Percentiles rank a stretch among this genome's conserved stretches.
Evolutionary conservation across 352 stramenopile genomes (phyloP).

Genomic region (Thalassiosira mediterranea): DNA sequence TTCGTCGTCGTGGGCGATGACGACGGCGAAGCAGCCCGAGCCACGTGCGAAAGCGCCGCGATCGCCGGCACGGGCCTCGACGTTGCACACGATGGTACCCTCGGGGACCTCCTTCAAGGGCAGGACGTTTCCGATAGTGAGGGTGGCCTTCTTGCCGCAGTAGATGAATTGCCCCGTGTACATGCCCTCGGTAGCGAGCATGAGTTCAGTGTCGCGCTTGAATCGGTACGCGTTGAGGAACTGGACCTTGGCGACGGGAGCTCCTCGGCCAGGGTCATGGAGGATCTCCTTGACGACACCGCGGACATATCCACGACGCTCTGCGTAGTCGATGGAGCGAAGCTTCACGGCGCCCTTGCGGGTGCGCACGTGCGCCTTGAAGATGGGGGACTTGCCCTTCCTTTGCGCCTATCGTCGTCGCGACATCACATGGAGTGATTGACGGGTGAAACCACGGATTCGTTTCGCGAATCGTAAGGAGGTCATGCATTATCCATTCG

Average conservation of each 20-base stretch:
- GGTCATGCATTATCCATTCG: constrained; percentile 59
- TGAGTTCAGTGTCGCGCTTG: constrained; percentile 92
- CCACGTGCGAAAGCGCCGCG: constrained; percentile 94
- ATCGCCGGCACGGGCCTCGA: constrained; percentile 95
- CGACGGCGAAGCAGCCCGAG: constrained; percentile 97
- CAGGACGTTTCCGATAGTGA: constrained; percentile 97
- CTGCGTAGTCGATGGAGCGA: constrained; percentile 91
- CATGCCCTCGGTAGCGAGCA: constrained; percentile 97
- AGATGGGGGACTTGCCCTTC: constrained; percentile 89
- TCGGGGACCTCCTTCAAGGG: constrained; percentile 94
- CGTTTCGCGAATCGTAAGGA: constrained; percentile 32
- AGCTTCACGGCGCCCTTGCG: constrained; percentile 90
- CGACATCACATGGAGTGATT: constrained; percentile 14
- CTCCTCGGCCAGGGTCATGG: constrained; percentile 97
- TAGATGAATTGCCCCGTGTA: constrained; percentile 99
- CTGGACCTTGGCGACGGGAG: constrained; percentile 93
- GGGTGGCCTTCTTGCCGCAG: constrained; percentile 94
- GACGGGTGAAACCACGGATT: constrained; percentile 21
- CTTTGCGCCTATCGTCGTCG: constrained; percentile 72
- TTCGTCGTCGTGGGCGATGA: constrained; percentile 98
- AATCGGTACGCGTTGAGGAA: constrained; percentile 90
- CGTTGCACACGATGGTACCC: constrained; percentile 99
- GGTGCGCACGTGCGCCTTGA: constrained; percentile 88
- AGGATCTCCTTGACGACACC: constrained; percentile 99
- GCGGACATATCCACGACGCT: constrained; percentile 97